A percentile compares a stretch with the other conserved stretches of the same genome.
phyloP scores from a whole-genome alignment of 805 yeast genomes.

The Yarrowia alimentaria region DNA sequence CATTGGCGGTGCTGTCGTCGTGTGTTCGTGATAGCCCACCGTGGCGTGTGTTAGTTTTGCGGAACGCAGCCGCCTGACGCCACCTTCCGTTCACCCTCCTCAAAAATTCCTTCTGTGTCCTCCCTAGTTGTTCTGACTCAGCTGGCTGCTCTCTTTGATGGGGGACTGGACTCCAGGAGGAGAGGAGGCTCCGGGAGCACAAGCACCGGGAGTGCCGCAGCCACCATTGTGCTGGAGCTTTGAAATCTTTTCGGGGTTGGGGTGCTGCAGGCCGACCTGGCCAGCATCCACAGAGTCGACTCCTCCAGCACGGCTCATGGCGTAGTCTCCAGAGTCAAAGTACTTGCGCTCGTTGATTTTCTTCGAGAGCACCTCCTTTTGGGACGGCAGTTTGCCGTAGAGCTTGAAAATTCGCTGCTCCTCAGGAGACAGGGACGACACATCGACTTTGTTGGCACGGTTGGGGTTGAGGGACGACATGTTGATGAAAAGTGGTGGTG shows the following conservation, averaged over 20 bases:
- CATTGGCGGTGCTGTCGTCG: slow-evolving; percentile 16
- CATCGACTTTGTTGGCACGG: slow-evolving; percentile 27
- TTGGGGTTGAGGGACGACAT: slow-evolving; percentile 28
- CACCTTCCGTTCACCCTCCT: no score
- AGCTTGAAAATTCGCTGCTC: slow-evolving; percentile 73
- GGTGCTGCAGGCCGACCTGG: slow-evolving; percentile 35
- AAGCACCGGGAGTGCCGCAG: slow-evolving; percentile 7
- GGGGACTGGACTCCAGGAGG: slow-evolving; percentile 22
- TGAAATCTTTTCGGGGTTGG: slow-evolving; percentile 35
- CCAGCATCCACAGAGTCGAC: slow-evolving; percentile 39
- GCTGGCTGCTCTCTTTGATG: slow-evolving; percentile 27
- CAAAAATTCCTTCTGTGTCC: not conserved
- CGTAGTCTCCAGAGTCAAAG: slow-evolving; percentile 93
- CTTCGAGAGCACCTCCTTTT: slow-evolving; percentile 68
- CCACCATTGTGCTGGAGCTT: slow-evolving; percentile 26
- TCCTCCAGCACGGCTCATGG: slow-evolving; percentile 53
- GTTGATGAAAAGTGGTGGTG: slow-evolving; percentile 2
- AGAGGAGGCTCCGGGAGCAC: slow-evolving; percentile 9
- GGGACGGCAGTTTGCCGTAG: slow-evolving; percentile 84
- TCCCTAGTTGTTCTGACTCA: slow-evolving; percentile 23
- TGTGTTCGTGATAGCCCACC: no score
- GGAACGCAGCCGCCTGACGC: slow-evolving; percentile 24
- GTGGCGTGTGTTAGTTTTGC: slow-evolving; percentile 23
- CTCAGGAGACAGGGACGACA: slow-evolving; percentile 46
- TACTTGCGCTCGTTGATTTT: slow-evolving; percentile 80